Base-by-base conservation (phyloP, 108 stramenopile species). In the Conticribra weissflogii region DNA sequence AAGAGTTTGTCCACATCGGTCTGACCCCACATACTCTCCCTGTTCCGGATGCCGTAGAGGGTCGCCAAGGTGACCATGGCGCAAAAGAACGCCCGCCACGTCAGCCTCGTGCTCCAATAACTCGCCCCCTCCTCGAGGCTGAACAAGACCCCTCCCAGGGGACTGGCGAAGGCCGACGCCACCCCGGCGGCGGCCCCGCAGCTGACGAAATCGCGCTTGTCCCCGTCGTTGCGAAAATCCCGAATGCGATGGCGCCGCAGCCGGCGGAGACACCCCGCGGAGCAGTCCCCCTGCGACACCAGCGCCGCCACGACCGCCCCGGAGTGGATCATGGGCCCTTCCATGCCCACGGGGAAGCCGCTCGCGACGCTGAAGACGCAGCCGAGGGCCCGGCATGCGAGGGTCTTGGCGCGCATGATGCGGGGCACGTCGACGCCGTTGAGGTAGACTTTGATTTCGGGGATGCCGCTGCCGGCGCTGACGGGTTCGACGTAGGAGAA, bases 171-270 rank as follows among this genome's bases (percentile, higher is more conserved):
- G 19, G 98, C 98, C 8, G 95, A 87, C 22, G 85, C 86, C 4
- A 98, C 96, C 23, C 98, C 98, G 1, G 98, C 94, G 1, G 98
- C 96, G 7, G 96, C 96, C 27, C 98, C 98, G 72, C 98, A 97
- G 2, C 96, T 94, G 22, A 98, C 96, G 79, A 98, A 98, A 72
- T 98, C 98, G 63, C 90, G 57, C 66, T 90, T 88, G 52, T 88
- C 88, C 9, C 88, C 76, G 78, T 96, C 94, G 69, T 96, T 96
- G 24, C 97, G 83, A 76, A 98, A 95, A 67, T 96, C 96, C 19
- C 83, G 81, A 80, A 96, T 91, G 66, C 93, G 36, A 9, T 41
- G 36, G 36, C 90, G 70, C 88, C 76, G 85, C 94, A 98, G 45
- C 86, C 84, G 1, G 96, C 95, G 66, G 96, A 94, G 60, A 92